Conservation (phyloP, 129 eudicot genomes). For the Apium graveolens region DNA sequence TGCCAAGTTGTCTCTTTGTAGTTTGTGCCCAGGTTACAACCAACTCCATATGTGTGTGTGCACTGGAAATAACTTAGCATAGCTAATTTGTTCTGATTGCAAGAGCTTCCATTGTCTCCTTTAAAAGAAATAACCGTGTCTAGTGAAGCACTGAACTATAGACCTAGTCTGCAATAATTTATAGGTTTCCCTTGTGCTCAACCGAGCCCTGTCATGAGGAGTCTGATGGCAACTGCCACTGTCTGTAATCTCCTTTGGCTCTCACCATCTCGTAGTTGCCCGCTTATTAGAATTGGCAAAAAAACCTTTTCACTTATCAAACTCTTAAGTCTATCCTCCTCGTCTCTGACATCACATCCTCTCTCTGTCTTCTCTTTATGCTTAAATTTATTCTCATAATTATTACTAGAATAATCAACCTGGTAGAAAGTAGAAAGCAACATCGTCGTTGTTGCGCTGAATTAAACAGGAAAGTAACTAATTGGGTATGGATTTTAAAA, state of each 20-base stretch:
- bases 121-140: too few species aligned
- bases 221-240: not conserved
- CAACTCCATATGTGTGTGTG: too few species aligned
- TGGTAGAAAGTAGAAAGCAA: too few species aligned
- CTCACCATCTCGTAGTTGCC: not conserved
- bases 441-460: not conserved
- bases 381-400: not conserved
- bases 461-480: not conserved
- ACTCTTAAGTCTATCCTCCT: not conserved
- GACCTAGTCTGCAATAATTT: not conserved
- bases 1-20: too few species aligned
- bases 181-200: not conserved
- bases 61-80: too few species aligned
- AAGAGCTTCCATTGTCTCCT: too few species aligned
- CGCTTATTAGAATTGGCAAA: too few species aligned
- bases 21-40: too few species aligned
- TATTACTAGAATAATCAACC: not conserved
- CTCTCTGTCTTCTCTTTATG: not conserved
- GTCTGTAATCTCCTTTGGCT: not conserved
- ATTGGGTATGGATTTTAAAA: not conserved
- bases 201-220: not conserved
- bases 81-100: too few species aligned
- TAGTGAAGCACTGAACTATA: not conserved
- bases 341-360: not conserved
- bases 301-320: too few species aligned